Percentiles rank a stretch among this genome's conserved stretches.
phyloP scores from a whole-genome alignment of 176 grass and related monocot species.

The Cocos nucifera region DNA sequence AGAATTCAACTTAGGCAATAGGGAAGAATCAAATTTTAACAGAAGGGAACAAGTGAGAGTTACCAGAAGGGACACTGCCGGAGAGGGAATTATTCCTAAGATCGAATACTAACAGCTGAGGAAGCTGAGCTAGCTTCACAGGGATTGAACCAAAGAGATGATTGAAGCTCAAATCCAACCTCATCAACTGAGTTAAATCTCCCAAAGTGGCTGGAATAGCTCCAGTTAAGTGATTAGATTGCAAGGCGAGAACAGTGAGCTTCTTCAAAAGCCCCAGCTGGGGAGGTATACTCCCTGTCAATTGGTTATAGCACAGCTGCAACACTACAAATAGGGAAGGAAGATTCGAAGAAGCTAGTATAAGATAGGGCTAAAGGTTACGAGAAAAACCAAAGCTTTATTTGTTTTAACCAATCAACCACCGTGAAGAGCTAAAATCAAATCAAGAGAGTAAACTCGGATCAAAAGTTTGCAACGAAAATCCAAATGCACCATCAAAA shows the following conservation, averaged over 20 bases:
- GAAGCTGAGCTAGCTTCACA: slow-evolving; percentile 44
- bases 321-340: slow-evolving; percentile 36
- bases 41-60: neutral
- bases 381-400: neutral
- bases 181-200: slow-evolving; percentile 39
- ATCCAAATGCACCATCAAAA: neutral
- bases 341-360: neutral
- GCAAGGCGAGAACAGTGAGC: slow-evolving; percentile 58
- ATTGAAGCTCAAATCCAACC: slow-evolving; percentile 81
- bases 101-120: slow-evolving; percentile 38
- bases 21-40: neutral
- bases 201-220: slow-evolving; percentile 62
- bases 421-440: neutral
- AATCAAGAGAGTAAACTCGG: neutral
- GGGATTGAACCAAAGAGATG: slow-evolving; percentile 69
- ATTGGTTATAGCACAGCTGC: slow-evolving; percentile 70
- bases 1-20: neutral
- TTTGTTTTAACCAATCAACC: too few species aligned
- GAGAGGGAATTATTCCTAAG: slow-evolving; percentile 66
- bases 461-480: too few species aligned
- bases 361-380: neutral
- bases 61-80: slow-evolving; percentile 74
- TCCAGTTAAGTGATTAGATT: slow-evolving; percentile 68
- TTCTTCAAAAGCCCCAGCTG: slow-evolving; percentile 57
- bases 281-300: slow-evolving; percentile 65